Conservation (phyloP, 2,329 filamentous ascomycete species). For the Grosmannia serpens region DNA sequence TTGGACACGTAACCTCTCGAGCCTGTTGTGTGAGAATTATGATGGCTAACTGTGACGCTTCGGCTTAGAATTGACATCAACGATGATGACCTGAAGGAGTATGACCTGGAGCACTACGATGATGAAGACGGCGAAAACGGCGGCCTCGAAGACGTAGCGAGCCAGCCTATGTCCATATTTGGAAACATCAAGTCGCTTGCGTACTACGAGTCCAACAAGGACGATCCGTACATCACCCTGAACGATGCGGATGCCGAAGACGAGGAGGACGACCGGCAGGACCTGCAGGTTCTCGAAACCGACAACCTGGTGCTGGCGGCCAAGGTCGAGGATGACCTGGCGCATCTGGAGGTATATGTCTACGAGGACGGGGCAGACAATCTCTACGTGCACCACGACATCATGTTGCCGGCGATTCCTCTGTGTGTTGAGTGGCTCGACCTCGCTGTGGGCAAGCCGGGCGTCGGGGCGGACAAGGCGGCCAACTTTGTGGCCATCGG, state of each 20-base stretch:
- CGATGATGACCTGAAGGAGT: conserved; percentile 89
- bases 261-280: conserved; percentile 81
- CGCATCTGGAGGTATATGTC: conserved; percentile 92
- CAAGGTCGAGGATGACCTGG: conserved; percentile 93
- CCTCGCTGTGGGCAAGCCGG: conserved; percentile 67
- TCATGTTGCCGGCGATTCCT: conserved; percentile 95
- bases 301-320: conserved; percentile 89
- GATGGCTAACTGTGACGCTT: neutral
- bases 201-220: conserved; percentile 88
- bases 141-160: conserved; percentile 29
- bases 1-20: neutral
- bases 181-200: conserved; percentile 87
- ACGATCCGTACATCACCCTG: conserved; percentile 94
- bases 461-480: conserved; percentile 47
- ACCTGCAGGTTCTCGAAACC: conserved; percentile 82
- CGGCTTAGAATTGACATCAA: conserved; percentile 38
- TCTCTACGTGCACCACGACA: conserved; percentile 97
- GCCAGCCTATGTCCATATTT: conserved; percentile 77
- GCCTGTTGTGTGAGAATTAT: neutral
- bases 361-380: conserved; percentile 95
- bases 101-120: conserved; percentile 93
- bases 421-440: conserved; percentile 94
- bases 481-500: conserved; percentile 93
- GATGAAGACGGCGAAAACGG: conserved; percentile 62
- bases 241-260: conserved; percentile 52